Evolutionary conservation across 1,284 basidiomycete species (phyloP).

Genomic region (Ganoderma boninense): DNA sequence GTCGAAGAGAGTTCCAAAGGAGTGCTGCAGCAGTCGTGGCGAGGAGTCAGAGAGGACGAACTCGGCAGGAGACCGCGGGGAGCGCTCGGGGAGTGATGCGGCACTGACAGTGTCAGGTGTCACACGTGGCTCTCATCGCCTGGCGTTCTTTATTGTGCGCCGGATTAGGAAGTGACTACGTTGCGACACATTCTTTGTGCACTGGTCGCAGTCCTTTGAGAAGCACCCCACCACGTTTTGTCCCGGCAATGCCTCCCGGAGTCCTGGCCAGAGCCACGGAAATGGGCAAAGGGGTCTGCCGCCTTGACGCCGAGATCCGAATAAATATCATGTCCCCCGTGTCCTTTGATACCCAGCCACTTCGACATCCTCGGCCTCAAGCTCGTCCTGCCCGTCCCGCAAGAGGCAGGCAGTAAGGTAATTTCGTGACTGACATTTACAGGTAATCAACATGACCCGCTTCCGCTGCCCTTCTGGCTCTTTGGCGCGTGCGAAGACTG

Average conservation of each 20-base stretch:
- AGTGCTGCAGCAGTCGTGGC: no score
- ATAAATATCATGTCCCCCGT: slow-evolving; percentile 9
- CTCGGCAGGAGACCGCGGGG: neutral
- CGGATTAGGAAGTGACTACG: neutral
- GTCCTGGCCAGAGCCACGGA: slow-evolving; percentile 14
- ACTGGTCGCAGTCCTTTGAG: slow-evolving; percentile 8
- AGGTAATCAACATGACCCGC: slow-evolving; percentile 23
- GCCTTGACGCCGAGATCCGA: slow-evolving; percentile 11
- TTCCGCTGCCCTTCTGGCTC: slow-evolving; percentile 30
- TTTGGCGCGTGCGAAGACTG: slow-evolving; percentile 8
- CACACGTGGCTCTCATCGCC: slow-evolving; percentile 1
- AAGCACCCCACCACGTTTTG: neutral
- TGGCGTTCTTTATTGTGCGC: slow-evolving; percentile 19
- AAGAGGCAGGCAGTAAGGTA: slow-evolving; percentile 23
- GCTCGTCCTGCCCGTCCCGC: slow-evolving; percentile 9
- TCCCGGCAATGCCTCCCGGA: neutral
- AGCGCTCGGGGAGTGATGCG: neutral
- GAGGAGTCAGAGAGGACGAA: neutral
- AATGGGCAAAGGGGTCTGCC: slow-evolving; percentile 19
- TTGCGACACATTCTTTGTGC: neutral
- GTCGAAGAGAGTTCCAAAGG: neutral
- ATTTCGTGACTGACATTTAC: slow-evolving; percentile 2
- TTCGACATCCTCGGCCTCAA: slow-evolving; percentile 10
- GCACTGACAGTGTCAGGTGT: neutral
- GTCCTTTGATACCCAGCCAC: neutral